Conservation (phyloP, 768 basidiomycete species). For the Coprinellus micaceus region DNA sequence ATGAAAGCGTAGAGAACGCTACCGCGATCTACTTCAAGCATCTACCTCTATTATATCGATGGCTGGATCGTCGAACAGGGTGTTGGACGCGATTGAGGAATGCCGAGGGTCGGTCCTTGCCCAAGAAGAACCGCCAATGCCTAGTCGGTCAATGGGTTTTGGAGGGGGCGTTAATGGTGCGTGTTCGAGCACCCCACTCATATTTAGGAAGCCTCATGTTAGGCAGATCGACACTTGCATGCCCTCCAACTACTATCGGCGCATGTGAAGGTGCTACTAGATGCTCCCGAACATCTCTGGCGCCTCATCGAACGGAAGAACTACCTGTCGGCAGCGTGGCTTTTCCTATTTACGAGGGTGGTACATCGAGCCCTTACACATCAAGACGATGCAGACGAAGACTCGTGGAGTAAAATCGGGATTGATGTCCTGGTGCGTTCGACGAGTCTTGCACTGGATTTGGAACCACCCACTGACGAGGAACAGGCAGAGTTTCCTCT, state of each 20-base stretch:
- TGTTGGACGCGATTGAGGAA: constrained; percentile 61
- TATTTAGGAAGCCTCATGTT: background rate
- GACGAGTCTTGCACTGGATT: background rate
- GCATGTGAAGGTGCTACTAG: constrained; percentile 86
- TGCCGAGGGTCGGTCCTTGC: constrained; percentile 50
- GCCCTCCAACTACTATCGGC: constrained; percentile 75
- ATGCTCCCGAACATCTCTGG: constrained; percentile 92
- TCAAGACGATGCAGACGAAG: constrained; percentile 62
- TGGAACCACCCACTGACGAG: background rate
- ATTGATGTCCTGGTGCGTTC: constrained; percentile 60
- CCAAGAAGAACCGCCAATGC: constrained; percentile 42
- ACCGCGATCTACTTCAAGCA: constrained; percentile 82
- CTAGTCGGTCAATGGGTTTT: constrained; percentile 35
- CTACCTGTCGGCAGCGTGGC: constrained; percentile 81
- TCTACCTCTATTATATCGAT: constrained; percentile 83
- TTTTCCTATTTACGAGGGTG: constrained; percentile 82
- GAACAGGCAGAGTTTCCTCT: constrained; percentile 80
- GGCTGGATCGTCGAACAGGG: constrained; percentile 61
- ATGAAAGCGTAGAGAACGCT: constrained; percentile 79
- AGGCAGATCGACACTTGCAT: constrained; percentile 61
- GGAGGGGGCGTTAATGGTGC: constrained; percentile 41
- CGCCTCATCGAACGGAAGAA: constrained; percentile 75
- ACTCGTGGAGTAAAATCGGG: constrained; percentile 53
- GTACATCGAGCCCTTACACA: constrained; percentile 72
- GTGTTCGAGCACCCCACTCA: constrained; percentile 10